These are phyloP conservation scores for Dalbergia oliveri DNA, from an alignment of 306 rosid species.

Conservation along the genomic window DNA sequence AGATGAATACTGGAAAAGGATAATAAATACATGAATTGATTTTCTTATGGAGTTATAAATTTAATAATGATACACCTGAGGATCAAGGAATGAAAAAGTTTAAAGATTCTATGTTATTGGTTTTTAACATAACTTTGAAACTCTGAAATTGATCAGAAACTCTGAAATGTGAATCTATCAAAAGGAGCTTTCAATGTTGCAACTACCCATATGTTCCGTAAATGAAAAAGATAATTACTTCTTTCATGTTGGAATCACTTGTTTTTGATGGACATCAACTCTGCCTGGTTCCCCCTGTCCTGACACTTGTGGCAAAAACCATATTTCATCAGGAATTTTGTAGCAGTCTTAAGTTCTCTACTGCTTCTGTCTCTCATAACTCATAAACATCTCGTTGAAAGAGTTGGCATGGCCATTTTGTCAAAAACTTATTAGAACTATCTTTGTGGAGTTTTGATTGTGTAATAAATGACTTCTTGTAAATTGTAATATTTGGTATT, in stretches of 20 bases:
- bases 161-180: slow-evolving; percentile 17
- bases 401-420: slow-evolving; percentile 23
- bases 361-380: not conserved
- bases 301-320: slow-evolving; percentile 7
- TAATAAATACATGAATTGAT: not conserved
- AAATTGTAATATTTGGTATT: slow-evolving; percentile 40
- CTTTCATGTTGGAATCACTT: not conserved
- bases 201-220: slow-evolving; percentile 19
- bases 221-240: slow-evolving; percentile 5
- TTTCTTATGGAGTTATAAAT: slow-evolving; percentile 17
- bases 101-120: too few relatives aligned
- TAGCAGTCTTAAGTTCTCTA: slow-evolving; percentile 13
- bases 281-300: slow-evolving; percentile 3
- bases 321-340: slow-evolving; percentile 14
- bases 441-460: slow-evolving; percentile 32
- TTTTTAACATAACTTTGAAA: too few relatives aligned
- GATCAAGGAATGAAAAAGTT: too few relatives aligned
- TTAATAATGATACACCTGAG: slow-evolving; percentile 37
- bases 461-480: slow-evolving; percentile 35
- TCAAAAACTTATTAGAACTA: slow-evolving; percentile 25
- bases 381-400: slow-evolving; percentile 14
- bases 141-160: not conserved
- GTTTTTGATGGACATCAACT: slow-evolving; percentile 1
- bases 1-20: not conserved
- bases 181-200: slow-evolving; percentile 6